phyloP scores from a whole-genome alignment of 2,329 filamentous ascomycete species.

The Diaporthe velutina region DNA sequence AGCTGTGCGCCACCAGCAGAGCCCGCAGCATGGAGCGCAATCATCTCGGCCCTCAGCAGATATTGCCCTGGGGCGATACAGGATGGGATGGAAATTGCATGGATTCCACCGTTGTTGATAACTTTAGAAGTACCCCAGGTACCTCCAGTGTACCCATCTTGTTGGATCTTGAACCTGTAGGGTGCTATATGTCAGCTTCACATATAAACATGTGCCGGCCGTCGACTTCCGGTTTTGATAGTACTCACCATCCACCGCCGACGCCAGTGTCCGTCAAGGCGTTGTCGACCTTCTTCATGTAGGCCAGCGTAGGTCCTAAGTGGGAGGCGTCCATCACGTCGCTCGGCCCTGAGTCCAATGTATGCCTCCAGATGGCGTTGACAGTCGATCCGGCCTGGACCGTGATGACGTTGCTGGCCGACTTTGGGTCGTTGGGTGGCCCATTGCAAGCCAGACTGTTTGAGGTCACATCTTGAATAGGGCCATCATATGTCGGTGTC shows the following conservation, averaged over 20 bases:
- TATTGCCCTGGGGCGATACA: slow-evolving; percentile 49
- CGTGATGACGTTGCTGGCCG: slow-evolving; percentile 61
- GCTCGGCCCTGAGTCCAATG: slow-evolving; percentile 58
- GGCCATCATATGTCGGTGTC: slow-evolving; percentile 67
- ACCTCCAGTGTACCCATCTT: slow-evolving; percentile 56
- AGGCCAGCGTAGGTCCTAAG: slow-evolving; percentile 66
- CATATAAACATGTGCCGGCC: no score
- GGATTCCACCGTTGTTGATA: slow-evolving; percentile 59
- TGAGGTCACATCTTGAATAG: slow-evolving; percentile 67
- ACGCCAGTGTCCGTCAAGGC: slow-evolving; percentile 57
- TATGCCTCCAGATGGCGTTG: slow-evolving; percentile 69
- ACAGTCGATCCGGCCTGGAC: slow-evolving; percentile 64
- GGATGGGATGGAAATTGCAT: slow-evolving; percentile 46
- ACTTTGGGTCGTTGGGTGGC: slow-evolving; percentile 64
- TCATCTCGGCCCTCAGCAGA: slow-evolving; percentile 48
- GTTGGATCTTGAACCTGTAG: slow-evolving; percentile 54
- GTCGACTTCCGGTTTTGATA: not conserved
- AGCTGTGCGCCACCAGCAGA: slow-evolving; percentile 46
- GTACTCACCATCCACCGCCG: slow-evolving; percentile 53
- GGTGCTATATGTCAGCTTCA: not conserved
- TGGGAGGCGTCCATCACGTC: slow-evolving; percentile 70
- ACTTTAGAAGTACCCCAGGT: slow-evolving; percentile 59
- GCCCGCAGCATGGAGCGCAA: slow-evolving; percentile 47
- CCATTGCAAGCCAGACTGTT: slow-evolving; percentile 70
- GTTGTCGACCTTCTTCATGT: slow-evolving; percentile 67